Conservation (phyloP, 2,329 filamentous ascomycete species). For the Chrysosporium queenslandicum region DNA sequence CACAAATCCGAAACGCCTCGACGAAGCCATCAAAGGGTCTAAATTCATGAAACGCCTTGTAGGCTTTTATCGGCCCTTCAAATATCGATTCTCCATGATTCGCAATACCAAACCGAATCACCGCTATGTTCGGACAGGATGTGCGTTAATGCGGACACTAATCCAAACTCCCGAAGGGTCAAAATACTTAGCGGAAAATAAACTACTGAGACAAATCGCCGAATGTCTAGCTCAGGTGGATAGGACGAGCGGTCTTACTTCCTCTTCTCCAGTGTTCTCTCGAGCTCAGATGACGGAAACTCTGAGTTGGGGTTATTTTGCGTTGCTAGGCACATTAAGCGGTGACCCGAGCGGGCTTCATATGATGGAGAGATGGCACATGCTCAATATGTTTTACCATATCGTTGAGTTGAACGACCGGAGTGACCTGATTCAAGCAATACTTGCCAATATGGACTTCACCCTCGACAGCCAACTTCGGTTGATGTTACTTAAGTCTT, state of each 20-base stretch:
- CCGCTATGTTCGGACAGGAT: constrained; percentile 84
- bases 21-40: constrained; percentile 86
- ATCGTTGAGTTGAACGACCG: constrained; percentile 86
- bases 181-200: constrained; percentile 80
- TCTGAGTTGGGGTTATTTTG: constrained; percentile 84
- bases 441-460: constrained; percentile 89
- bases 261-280: constrained; percentile 77
- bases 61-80: constrained; percentile 94
- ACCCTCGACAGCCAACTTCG: constrained; percentile 77
- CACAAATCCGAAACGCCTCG: constrained; percentile 78
- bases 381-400: constrained; percentile 99
- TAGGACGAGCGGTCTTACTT: constrained; percentile 60
- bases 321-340: constrained; percentile 79
- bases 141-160: constrained; percentile 74
- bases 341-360: constrained; percentile 71
- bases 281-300: constrained; percentile 74
- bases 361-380: constrained; percentile 90
- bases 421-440: constrained; percentile 78
- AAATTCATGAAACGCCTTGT: constrained; percentile 94
- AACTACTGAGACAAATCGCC: constrained; percentile 82
- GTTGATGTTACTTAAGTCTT: constrained; percentile 83
- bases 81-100: constrained; percentile 84
- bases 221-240: constrained; percentile 95
- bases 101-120: constrained; percentile 88
- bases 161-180: constrained; percentile 77